Percentiles rank a stretch among this genome's conserved stretches.
Evolutionary conservation across 805 yeast genomes (phyloP).

Genomic region (Candida maltosa): DNA sequence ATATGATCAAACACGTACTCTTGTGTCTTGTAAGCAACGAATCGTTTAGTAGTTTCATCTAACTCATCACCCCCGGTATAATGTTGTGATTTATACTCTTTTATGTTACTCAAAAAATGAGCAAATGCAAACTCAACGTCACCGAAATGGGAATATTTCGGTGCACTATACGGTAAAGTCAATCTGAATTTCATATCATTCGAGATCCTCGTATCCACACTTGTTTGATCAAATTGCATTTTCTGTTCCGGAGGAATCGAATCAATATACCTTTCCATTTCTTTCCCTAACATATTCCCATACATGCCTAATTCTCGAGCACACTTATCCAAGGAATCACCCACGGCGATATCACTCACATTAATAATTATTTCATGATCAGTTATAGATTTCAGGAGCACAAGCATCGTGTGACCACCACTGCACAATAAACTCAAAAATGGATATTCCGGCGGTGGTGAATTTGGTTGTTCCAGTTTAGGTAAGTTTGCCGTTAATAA

Average conservation of each 20-base stretch:
- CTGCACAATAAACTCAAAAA: slow-evolving; percentile 76
- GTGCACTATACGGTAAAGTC: slow-evolving; percentile 29
- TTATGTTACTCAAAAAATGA: slow-evolving; percentile 60
- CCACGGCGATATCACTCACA: slow-evolving; percentile 85
- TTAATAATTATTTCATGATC: slow-evolving; percentile 73
- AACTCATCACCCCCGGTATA: slow-evolving; percentile 10
- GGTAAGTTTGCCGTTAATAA: slow-evolving; percentile 49
- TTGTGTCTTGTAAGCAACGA: slow-evolving; percentile 60
- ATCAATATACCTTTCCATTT: slow-evolving; percentile 58
- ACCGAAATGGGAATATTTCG: slow-evolving; percentile 26
- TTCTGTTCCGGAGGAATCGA: slow-evolving; percentile 27
- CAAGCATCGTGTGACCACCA: slow-evolving; percentile 94
- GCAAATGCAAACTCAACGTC: slow-evolving; percentile 65
- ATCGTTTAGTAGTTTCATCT: slow-evolving; percentile 33
- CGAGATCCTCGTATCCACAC: slow-evolving; percentile 15
- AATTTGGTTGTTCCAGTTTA: slow-evolving; percentile 43
- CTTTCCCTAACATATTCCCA: slow-evolving; percentile 87
- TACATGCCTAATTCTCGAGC: slow-evolving; percentile 77
- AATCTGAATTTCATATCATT: slow-evolving; percentile 25
- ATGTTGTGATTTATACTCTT: slow-evolving; percentile 17
- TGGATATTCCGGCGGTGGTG: slow-evolving; percentile 53
- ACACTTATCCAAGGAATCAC: slow-evolving; percentile 91
- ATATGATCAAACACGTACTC: slow-evolving; percentile 70
- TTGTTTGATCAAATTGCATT: slow-evolving; percentile 15
- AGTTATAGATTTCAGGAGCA: slow-evolving; percentile 54